Base-by-base conservation (phyloP, 495 filamentous ascomycete genomes). In the Halenospora varia region DNA sequence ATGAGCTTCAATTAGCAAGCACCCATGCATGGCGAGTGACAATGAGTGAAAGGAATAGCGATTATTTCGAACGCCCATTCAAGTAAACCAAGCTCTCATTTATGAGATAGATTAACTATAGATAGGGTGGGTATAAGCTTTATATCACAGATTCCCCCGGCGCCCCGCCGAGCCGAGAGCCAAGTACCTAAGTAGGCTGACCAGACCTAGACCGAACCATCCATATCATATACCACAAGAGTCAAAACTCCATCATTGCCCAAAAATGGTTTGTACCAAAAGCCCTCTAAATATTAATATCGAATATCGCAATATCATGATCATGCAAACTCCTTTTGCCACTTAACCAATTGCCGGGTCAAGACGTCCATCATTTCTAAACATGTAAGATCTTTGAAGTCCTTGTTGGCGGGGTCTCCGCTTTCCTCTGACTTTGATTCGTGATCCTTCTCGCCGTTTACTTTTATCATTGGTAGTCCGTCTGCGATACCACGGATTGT, bases 351-450 rank as follows among this genome's bases (percentile, higher is more conserved):
- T 66, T 88, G 79, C 53, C 86, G 81, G 25, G 86, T 90, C 67
- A 92, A 72, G 61, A 81, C 80, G 68, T 90, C 88, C 88, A 90
- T 92, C 88, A 90, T 92, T 66, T 89, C 87, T 49, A 88, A 68
- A 66, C 84, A 88, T 55, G 75, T 83, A 48, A 90, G 68, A 13
- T 85, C 82, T 53, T 82, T 85, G 68, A 90, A 92, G 2, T 86
- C 62, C 46, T 63, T 65, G 2, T 41, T 42, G 11, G 26, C 20
- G 18, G 10, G 24, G 17, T 50, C 56, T 17, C 39, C 44, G 2
- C 11, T 15, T 40, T 46, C 46, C 10, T 6, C 51, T 24, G 56
- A 17, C 20, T 56, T 42, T 22, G 50, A 48, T 29, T 35, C 29
- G 4, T 52, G 51, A 51, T 6, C 66, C 59, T 62, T 68, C 65